These are phyloP conservation scores for Fistulina hepatica DNA, from an alignment of 1,284 basidiomycete genomes.

Conservation along the genomic window DNA sequence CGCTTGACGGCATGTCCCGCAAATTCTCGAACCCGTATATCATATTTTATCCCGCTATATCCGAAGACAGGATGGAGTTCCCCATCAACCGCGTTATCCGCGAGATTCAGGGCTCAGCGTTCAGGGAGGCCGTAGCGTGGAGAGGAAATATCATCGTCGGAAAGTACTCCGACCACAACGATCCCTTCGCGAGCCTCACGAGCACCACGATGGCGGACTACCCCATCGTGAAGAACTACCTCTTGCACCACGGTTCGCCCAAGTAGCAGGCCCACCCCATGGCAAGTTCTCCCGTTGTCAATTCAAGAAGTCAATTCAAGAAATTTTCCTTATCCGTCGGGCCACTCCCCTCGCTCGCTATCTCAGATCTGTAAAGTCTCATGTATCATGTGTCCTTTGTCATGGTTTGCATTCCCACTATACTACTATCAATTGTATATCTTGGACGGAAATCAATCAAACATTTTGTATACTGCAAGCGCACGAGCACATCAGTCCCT, in stretches of 20 bases:
- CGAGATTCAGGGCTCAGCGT: constrained; percentile 56
- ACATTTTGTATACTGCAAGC: no score
- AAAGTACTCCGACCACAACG: constrained; percentile 60
- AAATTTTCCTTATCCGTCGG: constrained; percentile 6
- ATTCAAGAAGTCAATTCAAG: constrained; percentile 1
- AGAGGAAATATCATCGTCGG: constrained; percentile 66
- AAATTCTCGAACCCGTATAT: constrained; percentile 69
- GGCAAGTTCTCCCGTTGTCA: no score
- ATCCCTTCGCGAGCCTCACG: constrained; percentile 56
- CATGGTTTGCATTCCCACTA: no score
- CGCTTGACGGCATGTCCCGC: constrained; percentile 65
- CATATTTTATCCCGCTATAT: constrained; percentile 62
- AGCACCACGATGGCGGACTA: constrained; percentile 72
- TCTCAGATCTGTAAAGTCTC: no score
- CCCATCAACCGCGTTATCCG: constrained; percentile 63
- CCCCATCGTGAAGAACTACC: constrained; percentile 66
- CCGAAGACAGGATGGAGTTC: constrained; percentile 68
- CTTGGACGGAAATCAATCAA: no score
- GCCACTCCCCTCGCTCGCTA: constrained; percentile 9
- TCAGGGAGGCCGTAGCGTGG: constrained; percentile 56
- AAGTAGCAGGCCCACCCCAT: constrained; percentile 14
- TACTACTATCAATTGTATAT: no score
- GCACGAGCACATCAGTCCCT: no score
- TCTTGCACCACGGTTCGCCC: constrained; percentile 51
- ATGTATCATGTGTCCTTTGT: no score